These are phyloP conservation scores for Iris macrosiphon DNA, from an alignment of 106 monocot species.

Conservation along the genomic window DNA sequence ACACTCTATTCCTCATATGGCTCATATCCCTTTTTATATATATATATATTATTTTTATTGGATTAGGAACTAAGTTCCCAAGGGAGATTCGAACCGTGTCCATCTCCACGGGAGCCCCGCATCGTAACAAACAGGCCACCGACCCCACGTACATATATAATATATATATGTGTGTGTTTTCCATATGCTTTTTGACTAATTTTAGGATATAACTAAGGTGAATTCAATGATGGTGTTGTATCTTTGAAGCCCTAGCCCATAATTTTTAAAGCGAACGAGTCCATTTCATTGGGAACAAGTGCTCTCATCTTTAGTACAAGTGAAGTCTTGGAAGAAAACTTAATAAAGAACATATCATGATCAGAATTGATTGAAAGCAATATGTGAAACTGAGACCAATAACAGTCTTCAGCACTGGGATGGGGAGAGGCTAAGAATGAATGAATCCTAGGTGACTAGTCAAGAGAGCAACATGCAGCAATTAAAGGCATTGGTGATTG, in stretches of 20 bases:
- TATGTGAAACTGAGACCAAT: not conserved
- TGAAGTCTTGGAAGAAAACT: not conserved
- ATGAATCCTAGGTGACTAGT: slow-evolving; percentile 8
- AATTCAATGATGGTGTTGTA: too few relatives aligned
- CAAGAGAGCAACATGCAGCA: not conserved
- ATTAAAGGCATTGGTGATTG: not conserved
- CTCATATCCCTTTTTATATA: too few relatives aligned
- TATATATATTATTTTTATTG: too few relatives aligned
- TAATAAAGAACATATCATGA: not conserved
- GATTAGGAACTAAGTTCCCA: too few relatives aligned
- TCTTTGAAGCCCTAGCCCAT: not conserved
- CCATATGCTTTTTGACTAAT: not conserved
- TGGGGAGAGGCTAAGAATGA: not conserved
- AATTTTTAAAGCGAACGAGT: not conserved
- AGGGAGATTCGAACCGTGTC: too few relatives aligned
- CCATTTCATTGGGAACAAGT: not conserved
- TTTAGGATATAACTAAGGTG: not conserved
- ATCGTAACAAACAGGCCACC: too few relatives aligned
- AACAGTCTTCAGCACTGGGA: not conserved
- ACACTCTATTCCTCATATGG: too few relatives aligned
- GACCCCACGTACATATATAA: too few relatives aligned
- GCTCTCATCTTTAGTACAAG: not conserved
- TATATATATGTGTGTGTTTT: too few relatives aligned
- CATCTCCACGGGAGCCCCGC: too few relatives aligned
- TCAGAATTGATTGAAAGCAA: slow-evolving; percentile 5